A percentile compares a stretch with the other conserved stretches of the same genome.
These are phyloP conservation scores for Neofusicoccum sp. DNA, from an alignment of 2,329 filamentous ascomycete species.

Conservation along the genomic window DNA sequence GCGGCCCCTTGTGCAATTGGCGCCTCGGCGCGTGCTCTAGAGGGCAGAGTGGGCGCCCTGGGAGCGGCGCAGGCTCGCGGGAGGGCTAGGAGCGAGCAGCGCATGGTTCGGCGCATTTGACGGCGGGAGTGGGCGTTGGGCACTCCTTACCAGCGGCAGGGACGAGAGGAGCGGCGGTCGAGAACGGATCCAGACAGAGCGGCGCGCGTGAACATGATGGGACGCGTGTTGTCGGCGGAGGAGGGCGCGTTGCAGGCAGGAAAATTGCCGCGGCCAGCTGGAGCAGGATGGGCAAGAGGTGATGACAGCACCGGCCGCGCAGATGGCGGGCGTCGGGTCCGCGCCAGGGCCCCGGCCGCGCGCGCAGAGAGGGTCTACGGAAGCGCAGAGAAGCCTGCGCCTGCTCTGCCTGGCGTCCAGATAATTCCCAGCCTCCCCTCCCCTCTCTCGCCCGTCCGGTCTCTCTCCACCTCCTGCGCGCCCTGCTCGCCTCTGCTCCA, in stretches of 20 bases:
- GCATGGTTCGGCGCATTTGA: slow-evolving; percentile 29
- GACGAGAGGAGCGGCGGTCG: not conserved
- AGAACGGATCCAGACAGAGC: not conserved
- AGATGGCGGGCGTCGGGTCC: slow-evolving; percentile 10
- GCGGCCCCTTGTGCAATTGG: slow-evolving; percentile 9
- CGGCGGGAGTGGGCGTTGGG: not conserved
- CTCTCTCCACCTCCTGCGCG: not conserved
- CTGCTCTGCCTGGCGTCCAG: not conserved
- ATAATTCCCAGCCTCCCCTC: not conserved
- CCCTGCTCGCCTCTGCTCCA: not conserved
- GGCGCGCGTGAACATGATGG: slow-evolving; percentile 16
- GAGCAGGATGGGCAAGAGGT: not conserved
- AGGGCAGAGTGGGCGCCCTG: slow-evolving; percentile 34
- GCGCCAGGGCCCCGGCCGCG: slow-evolving; percentile 5
- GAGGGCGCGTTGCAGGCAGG: not conserved
- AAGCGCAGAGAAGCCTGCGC: slow-evolving; percentile 2
- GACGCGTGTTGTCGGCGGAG: not conserved
- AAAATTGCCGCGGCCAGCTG: slow-evolving; percentile 5
- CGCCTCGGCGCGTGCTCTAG: slow-evolving; percentile 22
- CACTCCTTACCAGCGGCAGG: slow-evolving; percentile 12
- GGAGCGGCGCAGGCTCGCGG: slow-evolving; percentile 30
- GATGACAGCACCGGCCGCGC: slow-evolving; percentile 6
- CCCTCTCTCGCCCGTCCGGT: not conserved
- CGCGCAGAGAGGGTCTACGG: slow-evolving; percentile 1
- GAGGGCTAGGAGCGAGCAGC: slow-evolving; percentile 31